Evolutionary conservation across 2,329 filamentous ascomycete species (phyloP), one percentile per base, ranked within the genome.

Genomic region (Fusarium setosum): DNA sequence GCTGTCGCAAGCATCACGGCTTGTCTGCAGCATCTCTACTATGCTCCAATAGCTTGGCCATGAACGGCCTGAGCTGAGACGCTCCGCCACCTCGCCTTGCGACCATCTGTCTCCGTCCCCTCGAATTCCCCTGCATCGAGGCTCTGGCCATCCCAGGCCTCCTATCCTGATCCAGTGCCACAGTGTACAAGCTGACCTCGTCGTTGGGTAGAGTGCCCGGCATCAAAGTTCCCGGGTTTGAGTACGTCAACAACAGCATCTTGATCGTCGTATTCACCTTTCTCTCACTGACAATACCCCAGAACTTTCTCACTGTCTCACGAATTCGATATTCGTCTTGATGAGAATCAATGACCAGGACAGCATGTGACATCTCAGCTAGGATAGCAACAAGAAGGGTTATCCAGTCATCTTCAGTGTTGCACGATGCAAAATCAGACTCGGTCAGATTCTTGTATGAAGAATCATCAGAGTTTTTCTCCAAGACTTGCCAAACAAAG

Each of bases 231-330:
- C 41, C 56, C 13, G 60, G 60, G 11, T 23, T 29, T 4, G 47
- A 40, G 7, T 61, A 63, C 20, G 51, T 60, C 29, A 60, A 23
- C 1, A 64, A 32, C 15, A 64, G 61, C 54, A 64, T 64, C 35
- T 64, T 61, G 29, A 51, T 21, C 1, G 21, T 40, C 7, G 53
- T 52, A 4, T 29, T 40, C 18, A 26, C 21, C 5, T 61, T 54
- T 23, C 45, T 49, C 23, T 64, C 38, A 1, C 24, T n/a, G 3
- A 51, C 35, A 2, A 37, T 8, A 13, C 13, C 13, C 61, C 58
- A 64, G 18, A 64, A 55, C 13, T 49, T 48, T 4, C 44, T 35
- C 2, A 59, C 40, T 4, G 49, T 31, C 21, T 41, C 38, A 7
- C 45, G 32, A 17, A 42, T 52, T 10, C 35, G 24, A 3, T 10